These are phyloP conservation scores for Acorus calamus DNA, from an alignment of 106 monocot species.

Conservation along the genomic window DNA sequence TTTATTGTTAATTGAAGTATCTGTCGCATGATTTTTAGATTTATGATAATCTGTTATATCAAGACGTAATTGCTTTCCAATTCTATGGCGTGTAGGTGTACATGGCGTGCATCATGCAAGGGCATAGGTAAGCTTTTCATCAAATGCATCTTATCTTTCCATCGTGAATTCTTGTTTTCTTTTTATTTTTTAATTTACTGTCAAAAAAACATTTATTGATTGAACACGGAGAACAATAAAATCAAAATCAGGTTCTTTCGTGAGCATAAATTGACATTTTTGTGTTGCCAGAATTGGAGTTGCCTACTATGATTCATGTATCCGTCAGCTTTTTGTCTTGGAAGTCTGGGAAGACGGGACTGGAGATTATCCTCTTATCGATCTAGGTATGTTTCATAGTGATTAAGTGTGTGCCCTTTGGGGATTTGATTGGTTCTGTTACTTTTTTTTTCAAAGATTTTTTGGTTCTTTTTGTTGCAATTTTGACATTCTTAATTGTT, in stretches of 20 bases:
- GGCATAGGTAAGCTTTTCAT: conserved; percentile 36
- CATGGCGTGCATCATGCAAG: conserved; percentile 77
- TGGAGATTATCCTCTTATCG: conserved; percentile 73
- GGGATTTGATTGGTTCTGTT: conserved; percentile 2
- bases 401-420: background rate
- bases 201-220: background rate
- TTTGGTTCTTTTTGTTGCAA: background rate
- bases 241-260: background rate
- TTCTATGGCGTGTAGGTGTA: conserved; percentile 33
- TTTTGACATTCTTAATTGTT: too few relatives aligned
- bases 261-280: background rate
- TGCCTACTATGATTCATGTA: conserved; percentile 74
- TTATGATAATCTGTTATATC: background rate
- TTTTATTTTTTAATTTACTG: background rate
- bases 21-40: background rate
- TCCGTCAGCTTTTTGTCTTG: conserved; percentile 67
- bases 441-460: background rate
- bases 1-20: background rate
- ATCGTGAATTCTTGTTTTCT: background rate
- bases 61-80: too few relatives aligned
- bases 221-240: background rate
- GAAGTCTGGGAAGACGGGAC: conserved; percentile 88
- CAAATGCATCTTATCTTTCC: background rate
- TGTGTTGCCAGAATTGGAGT: conserved; percentile 56
- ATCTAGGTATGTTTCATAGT: conserved; percentile 54